Percentiles rank a stretch among this genome's conserved stretches.
Evolutionary conservation across 805 yeast genomes (phyloP).

Genomic region (Candida sanyiensis): DNA sequence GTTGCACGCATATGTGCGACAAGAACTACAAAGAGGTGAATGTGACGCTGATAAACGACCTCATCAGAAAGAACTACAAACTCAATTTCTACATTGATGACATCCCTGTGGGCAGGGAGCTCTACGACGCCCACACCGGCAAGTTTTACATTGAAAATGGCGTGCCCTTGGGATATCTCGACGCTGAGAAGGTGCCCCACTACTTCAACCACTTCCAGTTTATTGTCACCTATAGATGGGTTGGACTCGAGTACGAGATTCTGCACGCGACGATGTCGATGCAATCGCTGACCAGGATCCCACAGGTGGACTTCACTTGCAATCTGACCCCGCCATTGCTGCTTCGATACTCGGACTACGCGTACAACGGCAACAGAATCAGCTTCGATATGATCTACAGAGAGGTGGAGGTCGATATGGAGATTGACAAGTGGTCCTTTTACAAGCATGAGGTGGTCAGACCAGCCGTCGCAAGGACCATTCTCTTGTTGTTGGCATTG

Average conservation of each 20-base stretch:
- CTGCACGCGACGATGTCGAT: constrained; percentile 25
- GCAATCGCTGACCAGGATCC: constrained; percentile 23
- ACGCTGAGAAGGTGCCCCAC: constrained; percentile 26
- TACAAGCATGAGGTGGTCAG: constrained; percentile 25
- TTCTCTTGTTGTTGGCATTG: constrained; percentile 16
- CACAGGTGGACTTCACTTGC: constrained; percentile 22
- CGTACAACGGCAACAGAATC: constrained; percentile 26
- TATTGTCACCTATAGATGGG: constrained; percentile 21
- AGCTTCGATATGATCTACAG: constrained; percentile 26
- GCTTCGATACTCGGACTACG: constrained; percentile 20
- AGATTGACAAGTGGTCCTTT: constrained; percentile 14
- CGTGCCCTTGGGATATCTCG: constrained; percentile 27
- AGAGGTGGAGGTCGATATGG: constrained; percentile 18
- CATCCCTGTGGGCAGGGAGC: constrained; percentile 28
- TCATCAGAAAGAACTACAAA: constrained; percentile 27
- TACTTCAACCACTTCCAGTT: constrained; percentile 29
- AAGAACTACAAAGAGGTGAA: constrained; percentile 18
- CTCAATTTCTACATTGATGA: constrained; percentile 28
- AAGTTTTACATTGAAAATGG: constrained; percentile 26
- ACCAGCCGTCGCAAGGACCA: constrained; percentile 19
- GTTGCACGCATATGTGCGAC: constrained; percentile 19
- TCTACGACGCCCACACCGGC: constrained; percentile 24
- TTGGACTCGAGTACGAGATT: constrained; percentile 22
- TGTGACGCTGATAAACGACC: constrained; percentile 23
- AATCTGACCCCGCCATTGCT: constrained; percentile 22